Percentiles rank a stretch among this genome's conserved stretches.
phyloP scores from a whole-genome alignment of 2,329 filamentous ascomycete species.

The Coniella lustricola region DNA sequence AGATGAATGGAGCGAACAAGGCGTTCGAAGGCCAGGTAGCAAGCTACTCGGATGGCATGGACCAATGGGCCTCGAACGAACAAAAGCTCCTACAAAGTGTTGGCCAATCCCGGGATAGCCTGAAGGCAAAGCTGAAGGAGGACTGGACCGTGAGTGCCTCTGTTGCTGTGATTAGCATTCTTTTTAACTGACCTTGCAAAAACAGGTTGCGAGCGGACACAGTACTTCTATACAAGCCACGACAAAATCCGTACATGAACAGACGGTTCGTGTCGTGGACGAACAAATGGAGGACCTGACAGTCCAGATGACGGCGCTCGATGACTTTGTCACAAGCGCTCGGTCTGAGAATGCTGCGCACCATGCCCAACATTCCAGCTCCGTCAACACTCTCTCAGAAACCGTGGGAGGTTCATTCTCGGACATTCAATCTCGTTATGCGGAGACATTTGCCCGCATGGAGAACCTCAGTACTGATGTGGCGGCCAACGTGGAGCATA shows the following conservation, averaged over 20 bases:
- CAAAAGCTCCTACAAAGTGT: conserved; percentile 64
- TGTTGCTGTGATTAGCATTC: conserved; percentile 30
- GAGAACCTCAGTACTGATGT: conserved; percentile 63
- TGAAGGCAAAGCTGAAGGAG: conserved; percentile 77
- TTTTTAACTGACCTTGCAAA: conserved; percentile 19
- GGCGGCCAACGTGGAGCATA: conserved; percentile 48
- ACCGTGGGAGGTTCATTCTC: conserved; percentile 68
- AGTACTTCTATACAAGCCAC: conserved; percentile 78
- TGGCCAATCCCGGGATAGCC: conserved; percentile 62
- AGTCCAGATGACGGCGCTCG: conserved; percentile 80
- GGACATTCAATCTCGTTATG: conserved; percentile 64
- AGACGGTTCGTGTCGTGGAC: conserved; percentile 84
- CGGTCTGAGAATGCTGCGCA: conserved; percentile 73
- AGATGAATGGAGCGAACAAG: conserved; percentile 57
- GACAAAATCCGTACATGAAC: conserved; percentile 80
- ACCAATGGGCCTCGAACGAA: conserved; percentile 65
- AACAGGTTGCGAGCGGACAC: conserved; percentile 63
- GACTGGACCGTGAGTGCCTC: conserved; percentile 71
- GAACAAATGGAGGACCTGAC: conserved; percentile 83
- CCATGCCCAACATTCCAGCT: conserved; percentile 61
- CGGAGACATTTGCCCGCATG: conserved; percentile 60
- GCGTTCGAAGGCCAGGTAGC: conserved; percentile 58
- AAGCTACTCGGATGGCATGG: conserved; percentile 64
- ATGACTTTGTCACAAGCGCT: conserved; percentile 82
- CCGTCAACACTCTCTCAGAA: conserved; percentile 56